Conservation (phyloP, 2,329 filamentous ascomycete species). For the Botrytis byssoidea region DNA sequence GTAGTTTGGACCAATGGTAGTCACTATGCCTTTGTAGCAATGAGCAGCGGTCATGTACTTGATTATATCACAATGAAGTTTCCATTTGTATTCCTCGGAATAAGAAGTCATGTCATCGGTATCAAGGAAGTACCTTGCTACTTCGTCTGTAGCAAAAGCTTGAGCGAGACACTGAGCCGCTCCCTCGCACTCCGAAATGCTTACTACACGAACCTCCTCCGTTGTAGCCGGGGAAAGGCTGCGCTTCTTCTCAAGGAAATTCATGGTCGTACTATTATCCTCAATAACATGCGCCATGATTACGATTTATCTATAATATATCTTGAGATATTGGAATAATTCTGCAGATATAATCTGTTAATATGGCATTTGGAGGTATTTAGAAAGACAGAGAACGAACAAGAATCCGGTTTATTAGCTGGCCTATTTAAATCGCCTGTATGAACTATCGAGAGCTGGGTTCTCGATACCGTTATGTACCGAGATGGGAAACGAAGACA, state of each 20-base stretch:
- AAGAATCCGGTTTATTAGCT: slow-evolving; percentile 37
- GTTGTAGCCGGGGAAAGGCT: slow-evolving; percentile 34
- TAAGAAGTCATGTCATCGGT: slow-evolving; percentile 63
- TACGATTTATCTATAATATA: slow-evolving; percentile 21
- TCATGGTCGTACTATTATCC: slow-evolving; percentile 29
- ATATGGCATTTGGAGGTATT: slow-evolving; percentile 28
- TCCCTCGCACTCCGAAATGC: slow-evolving; percentile 65
- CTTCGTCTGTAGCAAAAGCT: slow-evolving; percentile 73
- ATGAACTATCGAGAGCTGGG: slow-evolving; percentile 55
- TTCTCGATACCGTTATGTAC: slow-evolving; percentile 56
- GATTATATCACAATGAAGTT: slow-evolving; percentile 73
- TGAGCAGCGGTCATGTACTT: slow-evolving; percentile 76
- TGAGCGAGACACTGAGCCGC: slow-evolving; percentile 71
- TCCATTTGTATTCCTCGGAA: slow-evolving; percentile 68
- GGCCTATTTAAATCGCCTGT: slow-evolving; percentile 47
- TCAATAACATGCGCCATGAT: slow-evolving; percentile 43
- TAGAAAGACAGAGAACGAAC: slow-evolving; percentile 19
- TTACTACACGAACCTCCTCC: slow-evolving; percentile 63
- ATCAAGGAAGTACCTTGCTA: slow-evolving; percentile 72
- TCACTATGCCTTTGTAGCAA: slow-evolving; percentile 70
- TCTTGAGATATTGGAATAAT: neutral
- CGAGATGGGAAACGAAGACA: slow-evolving; percentile 55
- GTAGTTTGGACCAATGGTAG: slow-evolving; percentile 71
- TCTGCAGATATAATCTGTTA: slow-evolving; percentile 11
- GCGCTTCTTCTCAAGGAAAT: slow-evolving; percentile 36